Base-by-base conservation (phyloP, 2,329 filamentous ascomycete genomes). In the Phialophora tarda region DNA sequence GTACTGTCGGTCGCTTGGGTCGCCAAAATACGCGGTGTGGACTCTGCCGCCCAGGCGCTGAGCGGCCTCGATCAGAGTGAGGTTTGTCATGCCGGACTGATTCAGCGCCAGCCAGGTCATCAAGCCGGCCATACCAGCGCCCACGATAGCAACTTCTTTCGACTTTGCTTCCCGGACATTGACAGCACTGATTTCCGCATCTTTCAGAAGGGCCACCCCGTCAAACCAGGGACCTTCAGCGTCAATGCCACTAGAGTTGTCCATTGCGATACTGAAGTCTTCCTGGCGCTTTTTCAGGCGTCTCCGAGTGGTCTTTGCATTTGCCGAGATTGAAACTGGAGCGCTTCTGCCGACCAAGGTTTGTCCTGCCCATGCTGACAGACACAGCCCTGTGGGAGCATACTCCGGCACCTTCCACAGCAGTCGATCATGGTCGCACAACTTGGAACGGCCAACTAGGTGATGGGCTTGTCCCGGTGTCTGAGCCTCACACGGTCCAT, bases 71-170 rank as follows among this genome's bases (percentile, higher is more conserved):
- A 80, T 71, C 0, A 83, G 79, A 54, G 81, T 78, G 80, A 80
- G 80, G 59, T 82, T 78, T 14, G 78, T 77, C 14, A 83, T 75
- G 0, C 81, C 80, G 2, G 81, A 78, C 6, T 79, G 80, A 26
- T 80, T 77, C 2, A 82, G 78, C 14, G 82, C 75, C 11, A 80
- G 71, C 53, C 75, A 77, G 2, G 78, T 79, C 64, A 82, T 78
- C 62, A 96, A 84, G 59, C 93, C 93, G 1, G 92, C 94, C 76
- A 96, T 88, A 47, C 93, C 93, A 67, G 88, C 91, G 63, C 93
- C 93, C 30, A 95, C 78, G 60, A 96, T 84, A 30, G 90, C 91
- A 63, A 92, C 77, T 73, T 80, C 75, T 65, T 77, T 80, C 48
- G 71, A 74, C 65, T 78, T 79, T 0, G 77, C 75, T 17, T 78